A percentile compares a stretch with the other conserved stretches of the same genome.
Evolutionary conservation across 257 asterid species (phyloP).

Genomic region (Plantago major): DNA sequence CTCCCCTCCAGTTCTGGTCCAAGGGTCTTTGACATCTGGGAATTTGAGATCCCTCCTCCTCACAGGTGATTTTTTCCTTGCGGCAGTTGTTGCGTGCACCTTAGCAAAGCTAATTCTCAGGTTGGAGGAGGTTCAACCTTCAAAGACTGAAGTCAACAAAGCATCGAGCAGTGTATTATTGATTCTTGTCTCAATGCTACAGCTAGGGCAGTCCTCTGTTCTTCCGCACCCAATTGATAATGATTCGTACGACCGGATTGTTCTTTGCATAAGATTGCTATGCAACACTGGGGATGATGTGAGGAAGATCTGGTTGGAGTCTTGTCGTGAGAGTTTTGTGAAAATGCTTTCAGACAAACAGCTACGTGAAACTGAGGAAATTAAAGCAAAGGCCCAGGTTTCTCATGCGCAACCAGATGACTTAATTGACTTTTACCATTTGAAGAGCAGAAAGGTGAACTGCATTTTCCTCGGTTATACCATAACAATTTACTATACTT

Average conservation of each 20-base stretch:
- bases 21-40: conserved; percentile 60
- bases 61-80: conserved; percentile 89
- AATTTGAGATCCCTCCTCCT: conserved; percentile 89
- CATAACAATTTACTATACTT: background rate
- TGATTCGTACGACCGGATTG: conserved; percentile 79
- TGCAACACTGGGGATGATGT: conserved; percentile 61
- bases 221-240: conserved; percentile 93
- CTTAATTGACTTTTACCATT: conserved; percentile 88
- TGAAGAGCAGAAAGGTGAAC: conserved; percentile 87
- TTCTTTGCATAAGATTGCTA: conserved; percentile 73
- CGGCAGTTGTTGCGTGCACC: conserved; percentile 85
- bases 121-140: conserved; percentile 88
- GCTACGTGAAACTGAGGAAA: conserved; percentile 86
- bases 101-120: conserved; percentile 79
- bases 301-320: conserved; percentile 79
- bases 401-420: conserved; percentile 89
- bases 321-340: conserved; percentile 90
- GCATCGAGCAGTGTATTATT: conserved; percentile 53
- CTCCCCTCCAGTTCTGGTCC: conserved; percentile 70
- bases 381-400: conserved; percentile 75
- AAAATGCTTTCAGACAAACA: conserved; percentile 93
- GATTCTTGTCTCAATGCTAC: conserved; percentile 83
- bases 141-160: conserved; percentile 71
- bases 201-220: conserved; percentile 83
- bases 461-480: conserved; percentile 19